Percentiles rank a stretch among this genome's conserved stretches.
phyloP scores from a whole-genome alignment of 352 stramenopile species.

The Phytophthora citricola region DNA sequence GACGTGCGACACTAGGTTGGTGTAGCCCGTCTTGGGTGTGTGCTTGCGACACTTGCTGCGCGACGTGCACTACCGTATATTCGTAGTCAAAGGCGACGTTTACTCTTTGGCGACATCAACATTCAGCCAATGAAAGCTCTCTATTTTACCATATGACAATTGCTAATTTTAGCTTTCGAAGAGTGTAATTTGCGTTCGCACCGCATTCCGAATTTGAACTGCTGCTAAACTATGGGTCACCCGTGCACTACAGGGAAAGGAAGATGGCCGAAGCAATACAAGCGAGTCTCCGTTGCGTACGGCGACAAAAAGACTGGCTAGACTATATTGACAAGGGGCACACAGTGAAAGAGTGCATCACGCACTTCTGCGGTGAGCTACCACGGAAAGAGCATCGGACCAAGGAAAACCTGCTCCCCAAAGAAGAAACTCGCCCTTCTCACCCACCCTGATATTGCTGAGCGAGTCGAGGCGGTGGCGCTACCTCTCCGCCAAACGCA shows the following conservation, averaged over 20 bases:
- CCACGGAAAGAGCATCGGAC: conserved; percentile 4
- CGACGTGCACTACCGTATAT: too few species aligned
- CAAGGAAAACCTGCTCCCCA: conserved; percentile 7
- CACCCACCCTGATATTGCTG: neutral
- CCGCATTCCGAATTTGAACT: neutral
- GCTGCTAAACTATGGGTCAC: neutral
- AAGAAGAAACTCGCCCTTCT: too few species aligned
- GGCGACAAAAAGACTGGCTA: conserved; percentile 7
- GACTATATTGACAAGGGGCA: conserved; percentile 8
- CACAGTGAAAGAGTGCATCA: conserved; percentile 10
- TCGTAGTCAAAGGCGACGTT: too few species aligned
- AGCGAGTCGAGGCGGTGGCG: neutral
- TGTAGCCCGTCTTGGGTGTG: too few species aligned
- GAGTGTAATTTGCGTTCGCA: neutral
- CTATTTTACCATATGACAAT: neutral
- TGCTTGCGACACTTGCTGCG: too few species aligned
- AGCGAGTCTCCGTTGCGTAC: conserved; percentile 9
- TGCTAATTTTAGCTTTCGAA: neutral
- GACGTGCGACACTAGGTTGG: too few species aligned
- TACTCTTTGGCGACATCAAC: too few species aligned
- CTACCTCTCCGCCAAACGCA: neutral
- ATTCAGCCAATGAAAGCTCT: neutral
- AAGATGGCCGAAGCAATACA: conserved; percentile 9
- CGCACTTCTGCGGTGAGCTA: neutral
- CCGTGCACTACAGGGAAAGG: neutral